Conservation (phyloP, 371 early-diverging fungal genomes). For the Syncephalastrum sp. region DNA sequence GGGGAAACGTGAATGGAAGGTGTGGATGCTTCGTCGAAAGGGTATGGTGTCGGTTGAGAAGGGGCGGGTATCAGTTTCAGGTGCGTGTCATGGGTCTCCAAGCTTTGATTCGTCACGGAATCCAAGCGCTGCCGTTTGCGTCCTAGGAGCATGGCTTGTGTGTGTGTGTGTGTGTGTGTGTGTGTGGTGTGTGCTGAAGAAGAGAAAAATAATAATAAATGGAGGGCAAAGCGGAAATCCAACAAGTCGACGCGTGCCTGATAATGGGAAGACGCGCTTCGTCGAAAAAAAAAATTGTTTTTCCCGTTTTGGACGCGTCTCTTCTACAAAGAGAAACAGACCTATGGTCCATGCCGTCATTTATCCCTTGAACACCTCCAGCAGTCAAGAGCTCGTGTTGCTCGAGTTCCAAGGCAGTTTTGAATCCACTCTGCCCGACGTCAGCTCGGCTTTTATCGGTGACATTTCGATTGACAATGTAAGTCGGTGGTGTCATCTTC, state of each 20-base stretch:
- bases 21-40: too few species aligned
- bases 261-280: background rate
- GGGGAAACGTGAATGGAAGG: too few species aligned
- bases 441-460: conserved; percentile 40
- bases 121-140: background rate
- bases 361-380: conserved; percentile 16
- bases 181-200: too few species aligned
- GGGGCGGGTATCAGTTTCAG: too few species aligned
- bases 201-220: background rate
- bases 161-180: background rate
- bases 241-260: background rate
- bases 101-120: too few species aligned
- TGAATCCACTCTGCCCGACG: conserved; percentile 19
- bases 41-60: too few species aligned
- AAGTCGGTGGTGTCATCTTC: conserved; percentile 1
- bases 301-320: background rate
- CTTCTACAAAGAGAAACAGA: background rate
- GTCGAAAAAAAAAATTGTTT: conserved; percentile 2
- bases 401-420: conserved; percentile 60
- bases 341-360: conserved; percentile 38
- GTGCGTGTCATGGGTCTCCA: too few species aligned
- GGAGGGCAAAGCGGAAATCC: background rate
- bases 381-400: conserved; percentile 26
- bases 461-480: conserved; percentile 30
- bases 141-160: background rate